Conservation (phyloP, 768 basidiomycete species). For the Strobilomyces confusus region DNA sequence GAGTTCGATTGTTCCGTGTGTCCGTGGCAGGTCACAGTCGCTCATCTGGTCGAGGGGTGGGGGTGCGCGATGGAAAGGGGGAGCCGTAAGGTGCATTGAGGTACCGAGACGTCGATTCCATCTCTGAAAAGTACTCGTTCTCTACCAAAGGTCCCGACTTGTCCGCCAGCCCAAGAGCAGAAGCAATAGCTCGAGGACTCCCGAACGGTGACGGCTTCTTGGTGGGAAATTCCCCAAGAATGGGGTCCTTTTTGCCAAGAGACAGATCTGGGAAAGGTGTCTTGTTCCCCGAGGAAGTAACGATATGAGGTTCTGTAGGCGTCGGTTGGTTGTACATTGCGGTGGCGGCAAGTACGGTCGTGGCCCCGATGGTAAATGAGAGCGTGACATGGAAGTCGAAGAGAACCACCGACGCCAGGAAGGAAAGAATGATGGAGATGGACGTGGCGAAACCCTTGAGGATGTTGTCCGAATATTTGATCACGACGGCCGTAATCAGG, state of each 20-base stretch:
- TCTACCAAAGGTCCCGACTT: slow-evolving; percentile 25
- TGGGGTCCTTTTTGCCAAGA: slow-evolving; percentile 48
- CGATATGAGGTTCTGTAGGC: slow-evolving; percentile 34
- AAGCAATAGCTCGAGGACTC: slow-evolving; percentile 47
- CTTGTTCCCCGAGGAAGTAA: slow-evolving; percentile 31
- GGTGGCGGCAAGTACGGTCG: slow-evolving; percentile 83
- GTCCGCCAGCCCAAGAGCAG: slow-evolving; percentile 42
- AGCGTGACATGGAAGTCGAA: slow-evolving; percentile 89
- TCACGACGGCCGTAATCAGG: slow-evolving; percentile 89
- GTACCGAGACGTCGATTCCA: slow-evolving; percentile 41
- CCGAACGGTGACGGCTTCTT: slow-evolving; percentile 47
- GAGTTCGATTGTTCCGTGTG: slow-evolving; percentile 15
- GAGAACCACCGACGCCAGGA: slow-evolving; percentile 86
- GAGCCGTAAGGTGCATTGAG: slow-evolving; percentile 49
- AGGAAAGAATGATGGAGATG: slow-evolving; percentile 90
- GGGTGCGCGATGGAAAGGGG: slow-evolving; percentile 46
- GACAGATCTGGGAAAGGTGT: slow-evolving; percentile 43
- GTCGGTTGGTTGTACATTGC: slow-evolving; percentile 90
- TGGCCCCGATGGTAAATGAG: slow-evolving; percentile 81
- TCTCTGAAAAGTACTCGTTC: slow-evolving; percentile 37
- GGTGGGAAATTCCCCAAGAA: slow-evolving; percentile 54
- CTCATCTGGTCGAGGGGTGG: slow-evolving; percentile 39
- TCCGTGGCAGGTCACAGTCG: slow-evolving; percentile 22
- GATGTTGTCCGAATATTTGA: slow-evolving; percentile 95
- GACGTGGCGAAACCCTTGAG: slow-evolving; percentile 97